Evolutionary conservation across 1,139 yeast species (phyloP), one percentile per base, ranked within the genome.

Genomic region (Diutina rugosa): DNA sequence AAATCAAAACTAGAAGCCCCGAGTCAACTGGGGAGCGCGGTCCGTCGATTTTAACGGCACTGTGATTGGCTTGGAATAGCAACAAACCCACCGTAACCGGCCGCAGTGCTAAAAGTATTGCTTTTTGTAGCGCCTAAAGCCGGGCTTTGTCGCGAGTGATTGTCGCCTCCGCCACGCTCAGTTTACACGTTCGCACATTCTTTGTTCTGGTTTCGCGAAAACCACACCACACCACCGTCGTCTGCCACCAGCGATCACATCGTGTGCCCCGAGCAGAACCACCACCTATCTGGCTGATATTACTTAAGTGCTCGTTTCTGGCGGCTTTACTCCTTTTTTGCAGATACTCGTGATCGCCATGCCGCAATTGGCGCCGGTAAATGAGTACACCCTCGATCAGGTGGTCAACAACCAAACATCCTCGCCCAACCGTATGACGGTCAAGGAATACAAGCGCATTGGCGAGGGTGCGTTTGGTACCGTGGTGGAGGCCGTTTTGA

Each of bases 401-500:
- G 93, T 86, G 56, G 80, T 84, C 54, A 80, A 84, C 57, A 85
- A 82, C 65, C 72, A 76, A 58, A 76, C 85, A 2, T 77, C 79
- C 49, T 68, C 70, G 18, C 71, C 80, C 14, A 73, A 77, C 61
- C 79, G 82, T 58, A 87, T 87, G 93, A 71, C 82, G 49, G 80
- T 87, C 32, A 81, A 79, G 61, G 93, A 87, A 64, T 82, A 84
- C 66, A 83, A 84, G 61, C 81, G 82, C 63, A 85, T 87, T 55
- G 95, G 95, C 6, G 90, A 86, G 68, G 95, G 95, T 46, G 93
- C 95, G 3, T 87, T 87, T 66, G 95, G 95, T 53, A 85, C 90
- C 1, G 95, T 87, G 26, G 85, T 85, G 12, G 90, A 86, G 65
- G 91, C 95, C 0, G 80, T 81, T 59, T 72, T 82, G 59, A 49